These are phyloP conservation scores for Ceratocystis lukuohia DNA, from an alignment of 2,329 filamentous ascomycete species.

Conservation along the genomic window DNA sequence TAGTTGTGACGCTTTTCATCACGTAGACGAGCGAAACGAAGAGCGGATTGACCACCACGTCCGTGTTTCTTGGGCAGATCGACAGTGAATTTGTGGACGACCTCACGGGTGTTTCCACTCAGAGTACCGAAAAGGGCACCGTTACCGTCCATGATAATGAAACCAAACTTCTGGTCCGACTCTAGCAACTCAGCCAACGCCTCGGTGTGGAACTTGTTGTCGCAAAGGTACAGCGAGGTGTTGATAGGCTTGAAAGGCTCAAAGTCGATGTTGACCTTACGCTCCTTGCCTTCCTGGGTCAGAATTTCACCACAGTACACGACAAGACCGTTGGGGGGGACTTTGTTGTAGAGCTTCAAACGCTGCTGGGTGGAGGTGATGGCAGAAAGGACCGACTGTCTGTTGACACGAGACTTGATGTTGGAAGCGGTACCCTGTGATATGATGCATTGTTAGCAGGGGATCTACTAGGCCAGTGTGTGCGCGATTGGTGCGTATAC, in stretches of 20 bases:
- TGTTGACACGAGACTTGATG: constrained; percentile 98
- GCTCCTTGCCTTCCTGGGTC: constrained; percentile 94
- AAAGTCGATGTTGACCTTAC: constrained; percentile 99
- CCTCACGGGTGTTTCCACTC: constrained; percentile 91
- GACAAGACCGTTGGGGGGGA: constrained; percentile 91
- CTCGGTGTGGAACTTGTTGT: constrained; percentile 99
- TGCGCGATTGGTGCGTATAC: constrained; percentile 26
- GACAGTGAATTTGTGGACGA: constrained; percentile 96
- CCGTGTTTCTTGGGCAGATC: constrained; percentile 99
- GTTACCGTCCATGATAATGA: constrained; percentile 99
- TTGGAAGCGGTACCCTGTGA: constrained; percentile 86
- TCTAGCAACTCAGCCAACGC: constrained; percentile 92
- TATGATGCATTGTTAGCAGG: neutral
- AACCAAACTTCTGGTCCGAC: constrained; percentile 97
- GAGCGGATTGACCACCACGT: constrained; percentile 97
- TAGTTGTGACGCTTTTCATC: constrained; percentile 99
- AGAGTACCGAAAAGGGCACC: constrained; percentile 93
- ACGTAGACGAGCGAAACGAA: constrained; percentile 98
- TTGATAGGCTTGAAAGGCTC: constrained; percentile 99
- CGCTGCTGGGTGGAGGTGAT: constrained; percentile 99
- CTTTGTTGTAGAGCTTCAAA: constrained; percentile 97
- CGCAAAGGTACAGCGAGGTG: constrained; percentile 95
- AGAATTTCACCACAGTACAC: constrained; percentile 99
- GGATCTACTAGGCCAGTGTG: neutral
- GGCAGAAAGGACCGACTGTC: constrained; percentile 91